Evolutionary conservation across 106 monocot species (phyloP), one percentile per base, ranked within the genome.

Genomic region (Chionographis japonica): DNA sequence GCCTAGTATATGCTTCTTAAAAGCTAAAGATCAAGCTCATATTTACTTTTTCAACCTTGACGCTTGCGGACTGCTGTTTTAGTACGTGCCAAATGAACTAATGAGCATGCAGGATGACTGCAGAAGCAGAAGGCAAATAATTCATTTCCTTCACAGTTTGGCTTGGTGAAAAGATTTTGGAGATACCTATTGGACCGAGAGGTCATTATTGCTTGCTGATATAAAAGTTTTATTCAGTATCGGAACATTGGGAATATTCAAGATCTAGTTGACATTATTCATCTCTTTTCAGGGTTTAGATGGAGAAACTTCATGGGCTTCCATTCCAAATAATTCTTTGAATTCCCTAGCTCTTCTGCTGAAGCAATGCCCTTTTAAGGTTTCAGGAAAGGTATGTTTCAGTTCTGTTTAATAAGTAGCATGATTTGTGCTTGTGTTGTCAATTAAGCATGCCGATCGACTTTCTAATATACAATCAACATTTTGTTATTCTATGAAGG

Each of bases 91-190:
- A 50, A 58, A 8, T 67, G 53, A 63, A 72, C 54, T 76, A 51
- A 84, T 38, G 51, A 20, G 2, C 67, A 13, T 59, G 17, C 43
- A 8, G 17, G 1, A 75, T 63, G 57, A 42, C 41, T 83, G 72
- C 91, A 95, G 95, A 95, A 85, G 65, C 83, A 86, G 51, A 89
- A 89, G 60, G 35, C 79, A 56, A 73, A 39, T 54, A 95, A 88
- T 68, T 84, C 80, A 11, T 91, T 88, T 68, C 95, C 95, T 36
- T 52, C 56, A 57, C 53, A 84, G 64, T 89, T 95, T 54, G 66
- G 61, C 40, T 71, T 91, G 68, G 78, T 86, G 17, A 95, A 91
- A 78, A 84, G 95, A 80, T 95, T 95, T 77, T 95, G 95, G 95
- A 80, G 77, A 80, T 91, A 79, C 62, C 49, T 95, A 49, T 75